Evolutionary conservation across 768 basidiomycete genomes (phyloP).

Genomic region (Termitomyces sp.): DNA sequence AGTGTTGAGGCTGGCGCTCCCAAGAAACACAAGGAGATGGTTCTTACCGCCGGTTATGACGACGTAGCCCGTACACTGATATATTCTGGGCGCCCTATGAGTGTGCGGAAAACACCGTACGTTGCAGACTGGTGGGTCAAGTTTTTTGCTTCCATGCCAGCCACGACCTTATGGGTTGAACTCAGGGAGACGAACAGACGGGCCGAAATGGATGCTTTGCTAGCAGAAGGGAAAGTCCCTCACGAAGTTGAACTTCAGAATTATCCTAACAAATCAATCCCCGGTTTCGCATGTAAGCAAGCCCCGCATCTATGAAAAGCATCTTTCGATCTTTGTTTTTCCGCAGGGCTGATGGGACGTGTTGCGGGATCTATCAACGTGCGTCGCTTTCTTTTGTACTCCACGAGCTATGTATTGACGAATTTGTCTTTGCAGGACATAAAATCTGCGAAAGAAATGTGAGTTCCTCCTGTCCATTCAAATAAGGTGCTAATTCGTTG

Average conservation of each 20-base stretch:
- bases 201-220: conserved; percentile 51
- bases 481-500: not conserved
- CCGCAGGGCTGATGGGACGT: conserved; percentile 68
- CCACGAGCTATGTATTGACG: conserved; percentile 3
- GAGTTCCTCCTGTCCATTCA: conserved; percentile 18
- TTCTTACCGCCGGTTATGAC: conserved; percentile 68
- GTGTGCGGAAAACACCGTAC: conserved; percentile 77
- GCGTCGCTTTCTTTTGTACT: conserved; percentile 10
- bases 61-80: conserved; percentile 68
- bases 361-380: conserved; percentile 68
- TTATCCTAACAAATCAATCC: conserved; percentile 60
- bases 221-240: conserved; percentile 64
- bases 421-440: conserved; percentile 44
- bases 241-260: conserved; percentile 66
- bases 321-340: not conserved
- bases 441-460: conserved; percentile 84
- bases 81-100: conserved; percentile 76
- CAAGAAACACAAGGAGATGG: conserved; percentile 61
- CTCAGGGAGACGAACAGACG: conserved; percentile 57
- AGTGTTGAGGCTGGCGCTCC: conserved; percentile 78
- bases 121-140: conserved; percentile 59
- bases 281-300: conserved; percentile 53
- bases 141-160: not conserved
- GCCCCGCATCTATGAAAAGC: not conserved
- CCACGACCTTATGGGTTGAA: not conserved